Evolutionary conservation across 2,329 filamentous ascomycete genomes (phyloP), one percentile per base, ranked within the genome.

Genomic region (Epichloe typhina): DNA sequence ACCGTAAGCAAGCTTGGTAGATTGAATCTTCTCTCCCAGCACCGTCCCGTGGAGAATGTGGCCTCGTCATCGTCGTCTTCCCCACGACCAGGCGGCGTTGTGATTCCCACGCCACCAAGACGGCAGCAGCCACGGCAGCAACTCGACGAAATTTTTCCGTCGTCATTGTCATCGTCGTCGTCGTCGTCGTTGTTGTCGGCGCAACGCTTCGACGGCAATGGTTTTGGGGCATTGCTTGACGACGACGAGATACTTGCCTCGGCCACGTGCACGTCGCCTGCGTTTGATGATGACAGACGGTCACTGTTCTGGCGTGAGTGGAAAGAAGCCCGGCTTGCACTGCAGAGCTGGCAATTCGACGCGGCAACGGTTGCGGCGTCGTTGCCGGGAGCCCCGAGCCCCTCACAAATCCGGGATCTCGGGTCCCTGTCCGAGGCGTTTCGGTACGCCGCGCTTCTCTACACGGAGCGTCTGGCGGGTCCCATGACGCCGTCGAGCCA

Each of bases 371-470:
- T 81, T 11, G 67, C 73, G 13, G 65, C 73, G 4, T 75, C 73
- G 8, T 69, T 82, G 11, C 74, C 75, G 15, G 66, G 67, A 43
- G 62, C 67, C 3, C 71, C 76, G 1, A 76, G 77, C 0, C 70
- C 77, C 9, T 74, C 75, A 7, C 85, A 93, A 63, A 69, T 86
- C 1, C 74, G 81, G 21, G 88, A 94, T 56, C 73, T 95, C 11
- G 77, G 82, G 36, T 86, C 89, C 59, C 84, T 95, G 47, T 94
- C 87, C 19, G 88, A 95, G 65, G 86, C 86, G 11, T 96, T 95
- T 74, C 86, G 90, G 17, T 89, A 93, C 65, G 83, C 89, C 0
- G 90, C 89, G 0, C 75, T 96, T 36, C 76, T 96, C 11, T 96
- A 95, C 70, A 90, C 86, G 9, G 88, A 95, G 69, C 85, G 90